Conservation (phyloP, 2,329 filamentous ascomycete species). For the Pseudogymnoascus sp. region DNA sequence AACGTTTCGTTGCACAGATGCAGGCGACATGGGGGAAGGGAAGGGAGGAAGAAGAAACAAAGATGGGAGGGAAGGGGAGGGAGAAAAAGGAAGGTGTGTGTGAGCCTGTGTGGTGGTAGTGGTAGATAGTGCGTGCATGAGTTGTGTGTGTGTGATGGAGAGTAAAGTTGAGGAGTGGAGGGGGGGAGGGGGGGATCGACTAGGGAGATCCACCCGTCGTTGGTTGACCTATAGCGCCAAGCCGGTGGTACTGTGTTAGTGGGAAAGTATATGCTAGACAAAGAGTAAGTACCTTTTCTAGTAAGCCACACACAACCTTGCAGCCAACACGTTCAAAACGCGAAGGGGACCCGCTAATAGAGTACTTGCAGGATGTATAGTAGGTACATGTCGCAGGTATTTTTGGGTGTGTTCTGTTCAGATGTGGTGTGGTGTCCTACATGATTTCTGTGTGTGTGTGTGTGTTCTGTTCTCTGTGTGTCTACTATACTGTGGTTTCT, state of each 20-base stretch:
- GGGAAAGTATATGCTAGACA: background rate
- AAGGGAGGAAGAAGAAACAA: conserved; percentile 13
- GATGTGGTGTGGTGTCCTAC: too few species aligned
- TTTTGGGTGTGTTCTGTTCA: too few species aligned
- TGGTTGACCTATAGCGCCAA: conserved; percentile 10
- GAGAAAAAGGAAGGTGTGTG: conserved; percentile 10
- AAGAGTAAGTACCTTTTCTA: background rate
- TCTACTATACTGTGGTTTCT: too few species aligned
- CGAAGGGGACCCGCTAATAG: background rate
- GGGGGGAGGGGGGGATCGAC: background rate
- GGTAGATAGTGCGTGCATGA: background rate
- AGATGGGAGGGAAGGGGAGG: background rate
- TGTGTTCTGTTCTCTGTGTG: too few species aligned
- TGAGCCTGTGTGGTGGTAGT: background rate
- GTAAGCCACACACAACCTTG: background rate
- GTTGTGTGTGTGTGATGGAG: background rate
- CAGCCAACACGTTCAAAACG: background rate
- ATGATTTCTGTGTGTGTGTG: too few species aligned
- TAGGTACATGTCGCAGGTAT: too few species aligned
- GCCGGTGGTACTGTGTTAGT: background rate
- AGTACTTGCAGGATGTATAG: too few species aligned
- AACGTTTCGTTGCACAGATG: conserved; percentile 9
- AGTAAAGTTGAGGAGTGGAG: background rate
- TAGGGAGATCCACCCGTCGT: background rate
- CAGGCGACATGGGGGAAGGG: conserved; percentile 13